These are phyloP conservation scores for Scheffersomyces coipomensis DNA, from an alignment of 805 yeast species.

Conservation along the genomic window DNA sequence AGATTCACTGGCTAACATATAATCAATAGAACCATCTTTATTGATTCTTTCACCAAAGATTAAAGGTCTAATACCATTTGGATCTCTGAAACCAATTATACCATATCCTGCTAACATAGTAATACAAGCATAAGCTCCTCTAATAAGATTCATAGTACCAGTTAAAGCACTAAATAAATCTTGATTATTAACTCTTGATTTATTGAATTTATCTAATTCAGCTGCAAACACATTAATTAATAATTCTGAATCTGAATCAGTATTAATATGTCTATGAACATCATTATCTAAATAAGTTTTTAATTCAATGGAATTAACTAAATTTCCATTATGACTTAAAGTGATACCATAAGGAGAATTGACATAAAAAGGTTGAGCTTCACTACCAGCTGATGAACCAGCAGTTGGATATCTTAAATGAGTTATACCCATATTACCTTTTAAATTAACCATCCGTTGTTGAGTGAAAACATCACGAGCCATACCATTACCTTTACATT, in stretches of 20 bases:
- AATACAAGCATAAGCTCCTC: slow-evolving; percentile 97
- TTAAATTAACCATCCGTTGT: slow-evolving; percentile 69
- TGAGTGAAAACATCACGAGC: slow-evolving; percentile 96
- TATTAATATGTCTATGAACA: slow-evolving; percentile 95
- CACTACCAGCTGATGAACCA: slow-evolving; percentile 91
- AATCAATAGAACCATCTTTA: slow-evolving; percentile 70
- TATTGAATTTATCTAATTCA: slow-evolving; percentile 86
- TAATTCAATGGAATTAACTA: slow-evolving; percentile 81
- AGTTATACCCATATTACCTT: slow-evolving; percentile 93
- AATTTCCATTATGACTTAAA: slow-evolving; percentile 90
- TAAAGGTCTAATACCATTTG: slow-evolving; percentile 93
- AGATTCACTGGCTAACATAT: slow-evolving; percentile 93
- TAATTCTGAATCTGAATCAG: slow-evolving; percentile 94
- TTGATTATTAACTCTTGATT: slow-evolving; percentile 85
- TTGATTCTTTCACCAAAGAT: slow-evolving; percentile 78
- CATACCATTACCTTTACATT: slow-evolving; percentile 99
- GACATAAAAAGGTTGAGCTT: slow-evolving; percentile 98
- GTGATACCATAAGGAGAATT: slow-evolving; percentile 95
- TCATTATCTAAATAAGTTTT: slow-evolving; percentile 82
- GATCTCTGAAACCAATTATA: slow-evolving; percentile 92
- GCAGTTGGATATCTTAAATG: slow-evolving; percentile 97
- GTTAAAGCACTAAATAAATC: slow-evolving; percentile 85
- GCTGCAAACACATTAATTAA: slow-evolving; percentile 87
- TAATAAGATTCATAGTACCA: slow-evolving; percentile 75
- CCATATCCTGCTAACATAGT: slow-evolving; percentile 97